Conservation (phyloP, 1,284 basidiomycete species). For the Austropuccinia psidii region DNA sequence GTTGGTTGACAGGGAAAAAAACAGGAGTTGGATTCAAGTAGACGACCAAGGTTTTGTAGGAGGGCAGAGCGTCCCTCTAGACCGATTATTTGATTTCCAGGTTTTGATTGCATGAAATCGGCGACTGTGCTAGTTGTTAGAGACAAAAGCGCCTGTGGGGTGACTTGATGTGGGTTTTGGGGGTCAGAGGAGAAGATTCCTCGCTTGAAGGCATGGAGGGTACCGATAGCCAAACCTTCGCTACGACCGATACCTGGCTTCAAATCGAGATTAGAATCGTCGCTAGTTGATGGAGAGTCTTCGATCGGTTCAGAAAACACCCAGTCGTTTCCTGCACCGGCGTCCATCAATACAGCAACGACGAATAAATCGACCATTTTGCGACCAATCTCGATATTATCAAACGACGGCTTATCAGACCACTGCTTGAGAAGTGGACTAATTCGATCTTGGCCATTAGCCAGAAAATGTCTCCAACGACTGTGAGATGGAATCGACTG, state of each 20-base stretch:
- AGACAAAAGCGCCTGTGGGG: slow-evolving; percentile 55
- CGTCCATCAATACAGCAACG: slow-evolving; percentile 85
- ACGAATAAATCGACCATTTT: slow-evolving; percentile 82
- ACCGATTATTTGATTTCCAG: slow-evolving; percentile 75
- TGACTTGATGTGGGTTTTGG: slow-evolving; percentile 62
- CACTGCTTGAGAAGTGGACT: slow-evolving; percentile 53
- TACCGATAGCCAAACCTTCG: slow-evolving; percentile 87
- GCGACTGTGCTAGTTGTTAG: slow-evolving; percentile 60
- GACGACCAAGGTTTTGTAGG: slow-evolving; percentile 62
- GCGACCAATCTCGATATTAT: slow-evolving; percentile 58
- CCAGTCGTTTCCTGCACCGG: slow-evolving; percentile 82
- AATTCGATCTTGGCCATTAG: slow-evolving; percentile 61
- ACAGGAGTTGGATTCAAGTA: slow-evolving; percentile 58
- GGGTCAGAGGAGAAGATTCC: slow-evolving; percentile 71
- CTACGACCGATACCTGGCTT: slow-evolving; percentile 59
- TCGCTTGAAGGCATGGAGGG: slow-evolving; percentile 74
- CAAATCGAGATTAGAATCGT: neutral
- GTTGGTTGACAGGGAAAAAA: slow-evolving; percentile 59
- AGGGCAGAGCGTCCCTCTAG: slow-evolving; percentile 75
- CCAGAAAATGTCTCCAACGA: slow-evolving; percentile 72
- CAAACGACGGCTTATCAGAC: slow-evolving; percentile 44
- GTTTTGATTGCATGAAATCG: slow-evolving; percentile 69
- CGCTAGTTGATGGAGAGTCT: slow-evolving; percentile 37
- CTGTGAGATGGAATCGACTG: slow-evolving; percentile 75
- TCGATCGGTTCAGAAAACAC: slow-evolving; percentile 58